Percentiles rank a stretch among this genome's conserved stretches.
phyloP scores from a whole-genome alignment of 805 yeast species.

The Cyberlindnera xylosilytica region DNA sequence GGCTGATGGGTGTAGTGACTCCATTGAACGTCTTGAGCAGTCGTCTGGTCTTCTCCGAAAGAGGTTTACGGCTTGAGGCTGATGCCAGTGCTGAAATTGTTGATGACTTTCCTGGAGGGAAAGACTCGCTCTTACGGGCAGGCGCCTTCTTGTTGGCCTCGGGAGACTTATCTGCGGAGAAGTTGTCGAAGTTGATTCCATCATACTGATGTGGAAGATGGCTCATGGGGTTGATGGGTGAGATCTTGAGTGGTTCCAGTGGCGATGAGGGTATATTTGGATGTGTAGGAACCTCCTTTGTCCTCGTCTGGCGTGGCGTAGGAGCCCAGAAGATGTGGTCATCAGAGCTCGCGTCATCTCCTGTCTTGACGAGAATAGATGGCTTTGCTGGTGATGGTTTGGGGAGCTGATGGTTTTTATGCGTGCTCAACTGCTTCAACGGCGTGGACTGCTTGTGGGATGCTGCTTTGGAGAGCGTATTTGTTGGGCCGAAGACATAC shows the following conservation, averaged over 20 bases:
- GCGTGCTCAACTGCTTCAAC: background rate
- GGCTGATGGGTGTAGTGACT: constrained; percentile 12
- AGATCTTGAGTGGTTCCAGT: constrained; percentile 10
- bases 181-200: constrained; percentile 22
- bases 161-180: constrained; percentile 20
- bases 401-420: background rate
- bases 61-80: constrained; percentile 2
- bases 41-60: constrained; percentile 6
- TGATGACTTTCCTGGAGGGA: no score
- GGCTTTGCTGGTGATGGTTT: constrained; percentile 8
- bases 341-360: constrained; percentile 23
- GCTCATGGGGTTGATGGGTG: constrained; percentile 17
- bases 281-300: constrained; percentile 4
- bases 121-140: constrained; percentile 13
- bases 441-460: constrained; percentile 2
- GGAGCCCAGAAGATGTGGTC: constrained; percentile 29
- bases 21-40: constrained; percentile 7
- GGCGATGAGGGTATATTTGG: constrained; percentile 25
- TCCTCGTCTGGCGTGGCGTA: constrained; percentile 21
- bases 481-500: constrained; percentile 16
- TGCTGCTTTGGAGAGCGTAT: constrained; percentile 3
- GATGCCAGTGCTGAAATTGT: no score
- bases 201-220: constrained; percentile 18
- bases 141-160: constrained; percentile 4
- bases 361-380: constrained; percentile 2